Conservation (phyloP, 495 filamentous ascomycete species). For the Hyaloscypha hepaticicola region DNA sequence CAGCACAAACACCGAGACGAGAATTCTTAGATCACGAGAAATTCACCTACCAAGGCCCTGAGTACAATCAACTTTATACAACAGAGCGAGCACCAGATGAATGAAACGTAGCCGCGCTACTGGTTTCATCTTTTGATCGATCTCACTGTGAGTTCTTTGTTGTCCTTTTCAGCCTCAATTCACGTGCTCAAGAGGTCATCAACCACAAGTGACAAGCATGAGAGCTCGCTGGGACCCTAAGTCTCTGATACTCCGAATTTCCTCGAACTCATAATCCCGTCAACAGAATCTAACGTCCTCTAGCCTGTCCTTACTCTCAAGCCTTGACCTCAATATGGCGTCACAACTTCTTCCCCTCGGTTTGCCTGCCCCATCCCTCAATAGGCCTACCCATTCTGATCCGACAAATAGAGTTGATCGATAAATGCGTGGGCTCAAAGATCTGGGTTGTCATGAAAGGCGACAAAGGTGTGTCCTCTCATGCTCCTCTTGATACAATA, state of each 20-base stretch:
- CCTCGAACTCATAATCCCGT: neutral
- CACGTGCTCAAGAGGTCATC: neutral
- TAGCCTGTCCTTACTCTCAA: neutral
- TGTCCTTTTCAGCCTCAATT: neutral
- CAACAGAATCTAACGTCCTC: neutral
- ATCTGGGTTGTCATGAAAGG: constrained; percentile 99
- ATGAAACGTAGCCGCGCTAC: constrained; percentile 1
- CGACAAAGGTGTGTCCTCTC: constrained; percentile 72
- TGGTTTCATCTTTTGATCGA: neutral
- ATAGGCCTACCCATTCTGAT: constrained; percentile 31
- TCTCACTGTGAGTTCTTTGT: neutral
- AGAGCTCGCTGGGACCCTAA: neutral
- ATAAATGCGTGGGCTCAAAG: constrained; percentile 95
- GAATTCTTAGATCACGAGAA: constrained; percentile 20
- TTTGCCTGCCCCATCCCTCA: constrained; percentile 33
- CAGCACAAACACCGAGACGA: constrained; percentile 18
- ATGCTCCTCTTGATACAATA: neutral
- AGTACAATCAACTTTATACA: neutral
- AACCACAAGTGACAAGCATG: neutral
- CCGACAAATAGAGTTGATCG: constrained; percentile 77
- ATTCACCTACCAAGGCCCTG: neutral
- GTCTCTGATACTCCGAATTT: neutral
- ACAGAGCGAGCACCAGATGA: constrained; percentile 2
- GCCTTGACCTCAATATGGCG: constrained; percentile 52
- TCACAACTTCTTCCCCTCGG: constrained; percentile 80